A percentile compares a stretch with the other conserved stretches of the same genome.
phyloP scores from a whole-genome alignment of 768 basidiomycete species.

The Macrolepiota dolichaula region DNA sequence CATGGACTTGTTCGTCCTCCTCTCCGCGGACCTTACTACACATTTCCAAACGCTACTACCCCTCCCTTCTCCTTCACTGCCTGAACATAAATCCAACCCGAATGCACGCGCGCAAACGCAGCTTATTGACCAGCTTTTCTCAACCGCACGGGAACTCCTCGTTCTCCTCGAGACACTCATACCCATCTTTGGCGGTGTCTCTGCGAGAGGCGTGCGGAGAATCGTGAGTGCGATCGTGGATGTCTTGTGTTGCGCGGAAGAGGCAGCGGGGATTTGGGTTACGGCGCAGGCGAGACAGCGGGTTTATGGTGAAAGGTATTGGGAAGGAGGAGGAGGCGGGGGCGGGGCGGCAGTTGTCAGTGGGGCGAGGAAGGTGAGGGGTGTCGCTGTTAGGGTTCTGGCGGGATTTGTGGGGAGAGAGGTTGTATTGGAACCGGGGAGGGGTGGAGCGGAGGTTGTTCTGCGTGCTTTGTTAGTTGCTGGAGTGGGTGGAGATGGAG shows the following conservation, averaged over 20 bases:
- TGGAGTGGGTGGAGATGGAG: conserved; percentile 17
- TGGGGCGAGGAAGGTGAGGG: not conserved
- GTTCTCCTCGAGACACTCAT: conserved; percentile 45
- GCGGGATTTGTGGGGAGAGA: conserved; percentile 21
- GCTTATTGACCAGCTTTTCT: conserved; percentile 53
- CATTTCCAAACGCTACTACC: conserved; percentile 47
- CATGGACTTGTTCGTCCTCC: conserved; percentile 24
- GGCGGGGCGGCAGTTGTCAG: not conserved
- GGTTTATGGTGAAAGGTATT: not conserved
- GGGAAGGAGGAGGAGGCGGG: no score
- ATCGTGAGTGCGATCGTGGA: conserved; percentile 46
- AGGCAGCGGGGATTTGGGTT: conserved; percentile 22
- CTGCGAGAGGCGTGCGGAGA: conserved; percentile 44
- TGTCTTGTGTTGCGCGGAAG: conserved; percentile 36
- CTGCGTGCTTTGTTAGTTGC: conserved; percentile 56
- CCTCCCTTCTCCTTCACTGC: no score
- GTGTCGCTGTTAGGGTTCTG: not conserved
- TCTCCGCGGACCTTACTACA: conserved; percentile 49
- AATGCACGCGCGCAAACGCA: conserved; percentile 32
- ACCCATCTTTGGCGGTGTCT: conserved; percentile 39
- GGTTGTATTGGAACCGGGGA: conserved; percentile 30
- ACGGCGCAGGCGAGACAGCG: not conserved
- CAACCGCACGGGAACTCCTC: conserved; percentile 50
- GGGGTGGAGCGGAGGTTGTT: conserved; percentile 45
- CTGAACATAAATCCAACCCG: no score